Percentiles rank a stretch among this genome's conserved stretches.
phyloP scores from a whole-genome alignment of 108 stramenopile species.

The Cyclotella atomus region DNA sequence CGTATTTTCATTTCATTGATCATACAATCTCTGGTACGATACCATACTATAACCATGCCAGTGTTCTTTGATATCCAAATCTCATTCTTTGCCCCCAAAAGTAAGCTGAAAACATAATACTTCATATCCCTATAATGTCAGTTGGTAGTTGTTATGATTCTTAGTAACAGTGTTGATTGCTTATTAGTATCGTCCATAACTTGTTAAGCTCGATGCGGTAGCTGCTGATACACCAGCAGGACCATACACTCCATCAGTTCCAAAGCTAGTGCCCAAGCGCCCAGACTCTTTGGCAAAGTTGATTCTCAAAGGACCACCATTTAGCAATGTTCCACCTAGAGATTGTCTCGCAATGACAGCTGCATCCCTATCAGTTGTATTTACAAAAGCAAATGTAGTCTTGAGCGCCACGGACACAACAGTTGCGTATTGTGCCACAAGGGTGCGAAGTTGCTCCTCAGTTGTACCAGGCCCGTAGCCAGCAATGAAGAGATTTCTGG shows the following conservation, averaged over 20 bases:
- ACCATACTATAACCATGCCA: too few relatives aligned
- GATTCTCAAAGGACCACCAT: conserved; percentile 80
- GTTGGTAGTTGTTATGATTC: too few relatives aligned
- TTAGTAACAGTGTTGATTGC: too few relatives aligned
- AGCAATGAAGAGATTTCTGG: conserved; percentile 88
- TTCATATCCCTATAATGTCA: too few relatives aligned
- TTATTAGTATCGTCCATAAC: conserved; percentile 34
- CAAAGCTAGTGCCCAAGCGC: conserved; percentile 85
- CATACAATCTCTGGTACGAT: too few relatives aligned
- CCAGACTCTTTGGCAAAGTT: conserved; percentile 92
- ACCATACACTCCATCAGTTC: conserved; percentile 60
- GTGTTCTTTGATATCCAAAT: too few relatives aligned
- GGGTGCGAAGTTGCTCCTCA: conserved; percentile 69
- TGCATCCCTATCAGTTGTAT: conserved; percentile 62
- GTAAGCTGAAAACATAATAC: too few relatives aligned
- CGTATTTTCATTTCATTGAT: too few relatives aligned
- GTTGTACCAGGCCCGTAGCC: conserved; percentile 87
- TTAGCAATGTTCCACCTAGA: conserved; percentile 65
- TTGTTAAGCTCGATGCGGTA: background rate
- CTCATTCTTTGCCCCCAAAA: too few relatives aligned
- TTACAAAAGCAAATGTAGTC: conserved; percentile 82
- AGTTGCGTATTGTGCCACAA: conserved; percentile 64
- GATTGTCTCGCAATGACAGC: conserved; percentile 72
- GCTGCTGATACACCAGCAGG: conserved; percentile 10
- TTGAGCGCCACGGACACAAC: conserved; percentile 78